Evolutionary conservation across 2,329 filamentous ascomycete species (phyloP).

Genomic region (Geosmithia flava): DNA sequence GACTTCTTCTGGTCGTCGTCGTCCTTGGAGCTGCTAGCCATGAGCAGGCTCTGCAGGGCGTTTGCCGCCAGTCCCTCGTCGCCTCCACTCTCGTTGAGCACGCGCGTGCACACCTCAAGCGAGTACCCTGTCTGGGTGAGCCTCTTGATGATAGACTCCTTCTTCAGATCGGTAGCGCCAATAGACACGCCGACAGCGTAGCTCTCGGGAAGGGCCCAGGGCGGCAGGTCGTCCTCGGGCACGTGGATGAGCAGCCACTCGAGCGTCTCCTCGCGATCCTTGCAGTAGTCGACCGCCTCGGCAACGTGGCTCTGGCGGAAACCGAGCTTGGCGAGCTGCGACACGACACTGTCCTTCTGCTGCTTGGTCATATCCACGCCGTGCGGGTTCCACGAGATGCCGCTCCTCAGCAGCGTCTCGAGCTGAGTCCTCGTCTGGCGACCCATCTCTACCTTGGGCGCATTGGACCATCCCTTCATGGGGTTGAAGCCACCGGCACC

Average conservation of each 20-base stretch:
- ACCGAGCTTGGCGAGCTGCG: slow-evolving; percentile 64
- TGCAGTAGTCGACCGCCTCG: slow-evolving; percentile 78
- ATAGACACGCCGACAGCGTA: slow-evolving; percentile 87
- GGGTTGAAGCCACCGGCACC: slow-evolving; percentile 19
- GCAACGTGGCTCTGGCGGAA: slow-evolving; percentile 85
- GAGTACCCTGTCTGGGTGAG: slow-evolving; percentile 78
- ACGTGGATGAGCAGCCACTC: slow-evolving; percentile 97
- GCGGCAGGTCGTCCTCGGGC: slow-evolving; percentile 89
- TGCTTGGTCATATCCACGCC: slow-evolving; percentile 48
- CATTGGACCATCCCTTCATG: slow-evolving; percentile 69
- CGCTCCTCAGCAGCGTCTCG: slow-evolving; percentile 65
- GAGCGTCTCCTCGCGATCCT: slow-evolving; percentile 81
- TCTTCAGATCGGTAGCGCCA: slow-evolving; percentile 67
- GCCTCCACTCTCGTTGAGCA: slow-evolving; percentile 55
- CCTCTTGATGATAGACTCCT: slow-evolving; percentile 72
- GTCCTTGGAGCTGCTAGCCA: slow-evolving; percentile 7
- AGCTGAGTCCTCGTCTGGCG: slow-evolving; percentile 65
- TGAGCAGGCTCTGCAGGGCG: slow-evolving; percentile 51
- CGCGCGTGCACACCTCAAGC: slow-evolving; percentile 66
- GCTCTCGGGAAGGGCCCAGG: slow-evolving; percentile 82
- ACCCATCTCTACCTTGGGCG: slow-evolving; percentile 89
- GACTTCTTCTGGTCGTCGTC: neutral
- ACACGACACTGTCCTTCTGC: slow-evolving; percentile 49
- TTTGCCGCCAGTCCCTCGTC: slow-evolving; percentile 72
- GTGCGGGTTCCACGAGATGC: slow-evolving; percentile 81